phyloP scores from a whole-genome alignment of 2,329 filamentous ascomycete species.

The Helicocarpus griseus region DNA sequence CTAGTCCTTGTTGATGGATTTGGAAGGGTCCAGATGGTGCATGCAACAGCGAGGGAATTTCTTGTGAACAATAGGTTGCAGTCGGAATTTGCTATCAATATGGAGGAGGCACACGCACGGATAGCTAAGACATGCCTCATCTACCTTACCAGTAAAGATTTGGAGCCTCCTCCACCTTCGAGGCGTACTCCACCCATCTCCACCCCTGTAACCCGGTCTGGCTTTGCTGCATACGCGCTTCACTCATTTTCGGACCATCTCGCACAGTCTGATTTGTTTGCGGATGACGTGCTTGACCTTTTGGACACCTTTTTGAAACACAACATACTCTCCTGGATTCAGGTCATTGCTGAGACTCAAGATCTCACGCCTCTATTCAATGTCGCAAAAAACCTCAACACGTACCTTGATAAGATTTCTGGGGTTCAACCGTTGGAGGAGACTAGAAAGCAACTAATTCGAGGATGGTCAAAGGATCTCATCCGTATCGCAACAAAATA shows the following conservation, averaged over 20 bases:
- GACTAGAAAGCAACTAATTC: constrained; percentile 13
- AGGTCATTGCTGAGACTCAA: constrained; percentile 12
- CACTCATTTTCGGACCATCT: constrained; percentile 28
- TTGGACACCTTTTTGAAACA: constrained; percentile 22
- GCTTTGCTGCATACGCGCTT: constrained; percentile 22
- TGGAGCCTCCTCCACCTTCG: constrained; percentile 23
- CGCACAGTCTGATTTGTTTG: constrained; percentile 16
- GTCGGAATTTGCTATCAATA: constrained; percentile 24
- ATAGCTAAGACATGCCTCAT: constrained; percentile 27
- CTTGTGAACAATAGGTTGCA: constrained; percentile 12
- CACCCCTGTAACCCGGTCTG: constrained; percentile 7
- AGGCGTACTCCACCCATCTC: constrained; percentile 9
- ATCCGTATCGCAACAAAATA: constrained; percentile 24
- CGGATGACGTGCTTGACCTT: constrained; percentile 16
- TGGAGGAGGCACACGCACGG: constrained; percentile 20
- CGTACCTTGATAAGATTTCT: constrained; percentile 10
- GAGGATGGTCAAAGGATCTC: constrained; percentile 24
- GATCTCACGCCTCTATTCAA: constrained; percentile 10
- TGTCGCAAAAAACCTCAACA: constrained; percentile 9
- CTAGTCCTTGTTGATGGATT: constrained; percentile 28
- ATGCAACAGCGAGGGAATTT: constrained; percentile 28
- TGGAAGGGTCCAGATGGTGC: constrained; percentile 26
- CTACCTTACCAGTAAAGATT: constrained; percentile 26
- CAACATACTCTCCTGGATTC: constrained; percentile 32
- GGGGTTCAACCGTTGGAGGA: constrained; percentile 12